These are phyloP conservation scores for Sergeia podlipaevii DNA, from an alignment of 208 protist species.

Conservation along the genomic window DNA sequence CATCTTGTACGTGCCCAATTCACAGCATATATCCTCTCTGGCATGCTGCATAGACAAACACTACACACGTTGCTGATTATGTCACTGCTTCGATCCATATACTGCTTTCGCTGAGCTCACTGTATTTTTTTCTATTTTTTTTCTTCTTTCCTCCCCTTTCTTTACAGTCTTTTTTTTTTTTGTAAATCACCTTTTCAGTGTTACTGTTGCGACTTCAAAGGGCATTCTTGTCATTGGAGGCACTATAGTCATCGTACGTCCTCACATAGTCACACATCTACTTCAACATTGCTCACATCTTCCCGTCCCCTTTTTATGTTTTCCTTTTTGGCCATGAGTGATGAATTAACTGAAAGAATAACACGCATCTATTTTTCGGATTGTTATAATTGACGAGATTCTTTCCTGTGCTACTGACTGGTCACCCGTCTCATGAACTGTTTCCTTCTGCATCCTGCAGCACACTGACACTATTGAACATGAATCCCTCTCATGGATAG, in stretches of 20 bases:
- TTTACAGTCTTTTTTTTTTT: background rate
- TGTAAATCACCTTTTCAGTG: conserved; percentile 2
- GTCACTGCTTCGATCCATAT: background rate
- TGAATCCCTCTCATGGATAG: background rate
- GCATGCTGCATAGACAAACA: background rate
- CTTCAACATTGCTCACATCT: background rate
- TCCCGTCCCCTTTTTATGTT: conserved; percentile 1
- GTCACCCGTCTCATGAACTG: conserved; percentile 15
- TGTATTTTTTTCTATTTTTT: conserved; percentile 8
- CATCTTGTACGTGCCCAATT: no score
- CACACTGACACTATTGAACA: no score
- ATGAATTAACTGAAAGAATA: conserved; percentile 16
- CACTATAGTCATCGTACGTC: background rate
- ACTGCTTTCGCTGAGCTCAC: no score
- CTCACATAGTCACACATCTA: background rate
- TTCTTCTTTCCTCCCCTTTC: background rate
- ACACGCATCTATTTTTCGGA: conserved; percentile 82
- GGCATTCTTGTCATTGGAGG: background rate
- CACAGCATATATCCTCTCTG: no score
- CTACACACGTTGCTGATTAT: background rate
- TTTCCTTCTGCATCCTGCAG: no score
- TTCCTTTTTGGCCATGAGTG: background rate
- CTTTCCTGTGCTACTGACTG: no score
- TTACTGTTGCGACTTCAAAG: conserved; percentile 5
- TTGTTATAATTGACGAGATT: no score